Evolutionary conservation across 1,284 basidiomycete species (phyloP).

Genomic region (Rhodotorula sp.): DNA sequence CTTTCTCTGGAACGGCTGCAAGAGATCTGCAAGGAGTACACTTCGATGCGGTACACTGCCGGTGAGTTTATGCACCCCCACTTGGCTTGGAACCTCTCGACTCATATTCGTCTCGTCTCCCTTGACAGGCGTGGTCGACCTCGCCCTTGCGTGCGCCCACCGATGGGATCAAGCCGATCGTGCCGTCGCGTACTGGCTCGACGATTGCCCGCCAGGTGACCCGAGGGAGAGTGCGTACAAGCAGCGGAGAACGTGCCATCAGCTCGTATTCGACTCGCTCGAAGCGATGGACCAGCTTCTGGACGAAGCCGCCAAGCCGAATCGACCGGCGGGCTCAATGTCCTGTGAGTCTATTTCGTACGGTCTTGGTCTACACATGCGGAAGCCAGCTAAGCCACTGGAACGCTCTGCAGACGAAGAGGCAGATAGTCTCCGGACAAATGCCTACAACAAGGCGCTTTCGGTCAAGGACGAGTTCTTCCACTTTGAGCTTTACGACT

Average conservation of each 20-base stretch:
- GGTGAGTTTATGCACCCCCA: slow-evolving; percentile 54
- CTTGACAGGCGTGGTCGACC: slow-evolving; percentile 69
- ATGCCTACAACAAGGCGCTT: slow-evolving; percentile 79
- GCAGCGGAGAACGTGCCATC: slow-evolving; percentile 72
- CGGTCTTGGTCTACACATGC: no score
- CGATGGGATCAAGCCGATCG: slow-evolving; percentile 73
- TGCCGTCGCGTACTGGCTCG: slow-evolving; percentile 74
- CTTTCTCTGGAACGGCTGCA: slow-evolving; percentile 79
- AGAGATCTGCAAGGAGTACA: slow-evolving; percentile 82
- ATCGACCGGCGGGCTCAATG: slow-evolving; percentile 41
- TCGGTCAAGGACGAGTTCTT: slow-evolving; percentile 85
- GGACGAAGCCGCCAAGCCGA: slow-evolving; percentile 43
- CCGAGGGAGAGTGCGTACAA: slow-evolving; percentile 62
- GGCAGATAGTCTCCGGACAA: slow-evolving; percentile 64
- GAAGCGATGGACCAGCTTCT: slow-evolving; percentile 67
- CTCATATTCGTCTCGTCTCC: neutral
- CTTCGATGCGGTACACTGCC: slow-evolving; percentile 73
- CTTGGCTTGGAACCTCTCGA: slow-evolving; percentile 14
- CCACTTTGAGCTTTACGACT: slow-evolving; percentile 91
- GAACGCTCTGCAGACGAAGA: slow-evolving; percentile 52
- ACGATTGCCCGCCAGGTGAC: slow-evolving; percentile 62
- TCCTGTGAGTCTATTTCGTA: slow-evolving; percentile 2
- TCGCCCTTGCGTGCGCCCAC: slow-evolving; percentile 80
- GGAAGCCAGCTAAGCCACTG: neutral
- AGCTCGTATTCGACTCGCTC: slow-evolving; percentile 76